phyloP scores from a whole-genome alignment of 306 rosid genomes.

The Vigna mungo region DNA sequence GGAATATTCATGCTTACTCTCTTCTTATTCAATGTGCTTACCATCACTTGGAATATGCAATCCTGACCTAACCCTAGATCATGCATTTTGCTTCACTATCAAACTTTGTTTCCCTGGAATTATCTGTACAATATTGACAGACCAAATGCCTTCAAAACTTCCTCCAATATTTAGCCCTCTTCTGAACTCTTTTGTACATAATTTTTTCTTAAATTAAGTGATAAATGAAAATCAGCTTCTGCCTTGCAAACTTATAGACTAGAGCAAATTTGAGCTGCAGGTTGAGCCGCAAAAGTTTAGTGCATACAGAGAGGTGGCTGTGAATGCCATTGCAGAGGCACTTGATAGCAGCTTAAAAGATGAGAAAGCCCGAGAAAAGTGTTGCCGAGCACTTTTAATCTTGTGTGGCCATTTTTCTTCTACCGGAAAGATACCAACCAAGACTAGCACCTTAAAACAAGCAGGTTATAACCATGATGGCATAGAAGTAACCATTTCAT shows the following conservation, averaged over 20 bases:
- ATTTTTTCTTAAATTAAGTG: neutral
- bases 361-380: conserved; percentile 53
- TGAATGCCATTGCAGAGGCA: conserved; percentile 64
- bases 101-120: neutral
- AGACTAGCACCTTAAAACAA: conserved; percentile 51
- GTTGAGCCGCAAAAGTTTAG: conserved; percentile 59
- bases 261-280: conserved; percentile 48
- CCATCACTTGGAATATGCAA: neutral
- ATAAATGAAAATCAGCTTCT: conserved; percentile 18
- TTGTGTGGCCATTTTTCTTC: conserved; percentile 70
- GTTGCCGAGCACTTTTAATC: conserved; percentile 68
- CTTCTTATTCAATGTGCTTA: neutral
- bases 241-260: conserved; percentile 16
- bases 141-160: neutral
- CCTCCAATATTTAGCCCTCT: neutral
- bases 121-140: conserved; percentile 1
- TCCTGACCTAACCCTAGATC: neutral
- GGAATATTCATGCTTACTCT: neutral
- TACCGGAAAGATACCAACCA: conserved; percentile 54
- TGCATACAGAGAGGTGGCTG: conserved; percentile 65
- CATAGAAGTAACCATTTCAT: conserved; percentile 42
- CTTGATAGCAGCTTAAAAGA: conserved; percentile 72
- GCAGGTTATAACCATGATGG: conserved; percentile 42
- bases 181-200: neutral
- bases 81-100: neutral